Conservation (phyloP, 768 basidiomycete genomes). For the Mycena alexandri region DNA sequence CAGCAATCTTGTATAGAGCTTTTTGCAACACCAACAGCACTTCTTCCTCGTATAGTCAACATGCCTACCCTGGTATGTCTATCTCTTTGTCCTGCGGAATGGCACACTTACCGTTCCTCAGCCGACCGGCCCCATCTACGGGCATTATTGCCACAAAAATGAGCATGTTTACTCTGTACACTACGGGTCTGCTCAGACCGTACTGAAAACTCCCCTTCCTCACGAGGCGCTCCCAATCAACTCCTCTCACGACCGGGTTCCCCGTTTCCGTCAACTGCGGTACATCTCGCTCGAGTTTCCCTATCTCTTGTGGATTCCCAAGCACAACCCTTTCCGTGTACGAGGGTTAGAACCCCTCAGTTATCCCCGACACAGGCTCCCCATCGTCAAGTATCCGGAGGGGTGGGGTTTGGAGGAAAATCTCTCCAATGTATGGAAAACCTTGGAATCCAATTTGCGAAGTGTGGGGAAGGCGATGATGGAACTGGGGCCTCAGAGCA, state of each 20-base stretch:
- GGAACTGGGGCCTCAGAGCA: background rate
- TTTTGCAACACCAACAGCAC: no score
- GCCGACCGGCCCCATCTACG: no score
- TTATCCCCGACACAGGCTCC: background rate
- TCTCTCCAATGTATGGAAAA: background rate
- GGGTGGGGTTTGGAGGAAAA: background rate
- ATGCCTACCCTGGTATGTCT: no score
- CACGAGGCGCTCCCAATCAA: no score
- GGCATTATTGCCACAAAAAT: no score
- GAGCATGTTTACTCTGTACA: no score
- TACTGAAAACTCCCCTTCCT: no score
- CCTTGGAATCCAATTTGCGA: background rate
- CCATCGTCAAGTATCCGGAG: background rate
- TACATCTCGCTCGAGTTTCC: background rate
- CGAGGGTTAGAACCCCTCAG: background rate
- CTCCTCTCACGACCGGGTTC: background rate
- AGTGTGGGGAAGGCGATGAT: background rate
- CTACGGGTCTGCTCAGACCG: no score
- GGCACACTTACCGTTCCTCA: no score
- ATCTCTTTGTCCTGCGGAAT: no score
- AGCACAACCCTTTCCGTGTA: background rate
- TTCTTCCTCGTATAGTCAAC: no score
- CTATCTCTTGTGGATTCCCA: slow-evolving; percentile 13
- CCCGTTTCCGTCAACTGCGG: background rate
- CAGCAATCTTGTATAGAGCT: no score